Base-by-base conservation (phyloP, 2,329 filamentous ascomycete species). In the Claviceps citrina region DNA sequence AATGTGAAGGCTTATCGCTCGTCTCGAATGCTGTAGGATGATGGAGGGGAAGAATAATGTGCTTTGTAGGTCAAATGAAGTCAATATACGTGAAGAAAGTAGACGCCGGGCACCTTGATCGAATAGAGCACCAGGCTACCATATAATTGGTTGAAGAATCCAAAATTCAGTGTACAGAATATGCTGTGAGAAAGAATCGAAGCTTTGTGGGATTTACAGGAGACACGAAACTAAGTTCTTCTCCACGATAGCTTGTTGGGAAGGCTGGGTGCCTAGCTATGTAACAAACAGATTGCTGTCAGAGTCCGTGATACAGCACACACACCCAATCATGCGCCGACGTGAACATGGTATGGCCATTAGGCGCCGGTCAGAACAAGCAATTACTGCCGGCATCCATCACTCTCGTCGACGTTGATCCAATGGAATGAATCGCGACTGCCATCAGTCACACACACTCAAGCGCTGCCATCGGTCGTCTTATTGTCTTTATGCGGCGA, bases 341-440 rank as follows among this genome's bases (percentile, higher is more conserved):
- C 9, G 26, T 19, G 22, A 31, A 31, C 16, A 19, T 39, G 16
- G 24, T 3, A 5, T 3, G 24, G 13, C 28, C 16, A 39, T 31
- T 8, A 18, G 13, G 9, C 16, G 18, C 4, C 8, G 13, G 12
- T 12, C 16, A 37, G 18, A n/a, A 30, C 26, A 22, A 30, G 18
- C 18, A 30, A 28, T 19, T 7, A 5, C 22, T 37, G 13, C 18
- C 24, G n/a, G n/a, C n/a, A n/a, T 15, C 7, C 18, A 34, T 15
- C 3, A 16, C 12, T 15, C 24, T 4, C 9, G 24, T 33, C 13
- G 4, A 27, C 16, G 16, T 12, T 28, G 31, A 40, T 18, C 19
- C 19, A 40, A 31, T 40, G 12, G 26, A 40, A 40, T 40, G 25
- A 40, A 31, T 24, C 25, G 24, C 31, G 25, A 26, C 6, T 28